A percentile compares a stretch with the other conserved stretches of the same genome.
phyloP scores from a whole-genome alignment of 2,329 filamentous ascomycete genomes.

The Verticillium zaregamsianum region DNA sequence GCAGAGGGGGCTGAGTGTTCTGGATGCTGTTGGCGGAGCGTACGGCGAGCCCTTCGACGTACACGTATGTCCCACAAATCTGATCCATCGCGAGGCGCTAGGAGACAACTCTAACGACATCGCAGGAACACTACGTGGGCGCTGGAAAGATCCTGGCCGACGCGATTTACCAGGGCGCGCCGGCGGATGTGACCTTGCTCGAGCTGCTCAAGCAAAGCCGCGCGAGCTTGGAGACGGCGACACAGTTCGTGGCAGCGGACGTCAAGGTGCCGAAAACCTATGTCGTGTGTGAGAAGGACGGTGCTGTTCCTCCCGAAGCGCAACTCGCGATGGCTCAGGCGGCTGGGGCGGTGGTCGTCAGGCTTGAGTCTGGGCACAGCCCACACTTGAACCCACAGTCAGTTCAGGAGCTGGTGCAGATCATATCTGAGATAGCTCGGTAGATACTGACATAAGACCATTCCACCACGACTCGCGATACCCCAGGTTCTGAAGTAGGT shows the following conservation, averaged over 20 bases:
- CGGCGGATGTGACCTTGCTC: not conserved
- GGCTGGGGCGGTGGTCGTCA: not conserved
- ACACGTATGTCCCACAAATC: not conserved
- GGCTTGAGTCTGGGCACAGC: not conserved
- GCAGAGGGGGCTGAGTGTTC: not conserved
- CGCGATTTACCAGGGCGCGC: not conserved
- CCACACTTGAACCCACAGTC: not conserved
- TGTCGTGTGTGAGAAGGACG: conserved; percentile 19
- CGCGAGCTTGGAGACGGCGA: conserved; percentile 10
- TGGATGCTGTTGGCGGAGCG: not conserved
- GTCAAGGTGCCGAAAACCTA: conserved; percentile 19
- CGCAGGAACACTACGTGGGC: not conserved
- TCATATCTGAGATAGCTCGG: not conserved
- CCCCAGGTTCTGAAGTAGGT: no score
- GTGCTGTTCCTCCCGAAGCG: conserved; percentile 11
- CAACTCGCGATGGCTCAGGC: conserved; percentile 17
- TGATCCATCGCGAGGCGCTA: not conserved
- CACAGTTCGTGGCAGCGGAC: conserved; percentile 16
- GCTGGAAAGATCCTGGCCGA: not conserved
- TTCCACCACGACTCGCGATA: no score
- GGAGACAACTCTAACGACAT: not conserved
- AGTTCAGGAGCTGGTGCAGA: not conserved
- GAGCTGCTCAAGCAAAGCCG: conserved; percentile 13
- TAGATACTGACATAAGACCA: not conserved
- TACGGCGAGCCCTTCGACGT: not conserved